Percentiles rank a stretch among this genome's conserved stretches.
Evolutionary conservation across 306 rosid genomes (phyloP).

Genomic region (Casuarina cunninghamiana): DNA sequence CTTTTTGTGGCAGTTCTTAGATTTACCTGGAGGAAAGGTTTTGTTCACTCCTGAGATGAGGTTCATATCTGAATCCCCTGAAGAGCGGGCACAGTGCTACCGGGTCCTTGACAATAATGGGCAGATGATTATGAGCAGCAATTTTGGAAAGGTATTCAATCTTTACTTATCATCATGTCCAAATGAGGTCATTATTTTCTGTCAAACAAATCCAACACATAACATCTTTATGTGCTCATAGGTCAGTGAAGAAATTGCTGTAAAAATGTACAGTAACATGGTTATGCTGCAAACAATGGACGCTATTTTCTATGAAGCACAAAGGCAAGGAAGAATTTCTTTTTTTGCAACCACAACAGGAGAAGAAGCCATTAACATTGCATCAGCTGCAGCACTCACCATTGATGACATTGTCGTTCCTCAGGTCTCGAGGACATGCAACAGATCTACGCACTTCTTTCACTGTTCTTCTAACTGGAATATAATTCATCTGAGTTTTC

Average conservation of each 20-base stretch:
- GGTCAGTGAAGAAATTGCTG: slow-evolving; percentile 63
- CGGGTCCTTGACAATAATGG: slow-evolving; percentile 81
- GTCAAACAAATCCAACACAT: background rate
- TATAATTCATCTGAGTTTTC: slow-evolving; percentile 1
- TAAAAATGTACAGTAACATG: slow-evolving; percentile 73
- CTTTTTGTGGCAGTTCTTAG: slow-evolving; percentile 39
- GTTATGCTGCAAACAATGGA: slow-evolving; percentile 85
- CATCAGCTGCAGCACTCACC: slow-evolving; percentile 85
- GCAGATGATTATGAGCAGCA: slow-evolving; percentile 31
- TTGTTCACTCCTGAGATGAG: slow-evolving; percentile 53
- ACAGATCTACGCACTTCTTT: background rate
- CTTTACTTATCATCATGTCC: background rate
- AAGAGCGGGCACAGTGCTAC: slow-evolving; percentile 60
- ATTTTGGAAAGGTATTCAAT: slow-evolving; percentile 49
- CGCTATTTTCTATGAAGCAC: slow-evolving; percentile 81
- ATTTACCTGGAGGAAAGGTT: slow-evolving; percentile 79
- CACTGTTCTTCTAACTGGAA: slow-evolving; percentile 7
- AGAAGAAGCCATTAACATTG: slow-evolving; percentile 85
- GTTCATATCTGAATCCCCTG: slow-evolving; percentile 54
- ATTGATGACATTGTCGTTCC: slow-evolving; percentile 74
- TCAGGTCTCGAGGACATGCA: slow-evolving; percentile 55
- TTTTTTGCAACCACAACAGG: slow-evolving; percentile 70
- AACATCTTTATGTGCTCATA: slow-evolving; percentile 17
- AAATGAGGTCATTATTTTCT: background rate
- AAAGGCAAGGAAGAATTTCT: slow-evolving; percentile 93